Conservation (phyloP, 2,329 filamentous ascomycete species). For the Ophiostoma angusticollis region DNA sequence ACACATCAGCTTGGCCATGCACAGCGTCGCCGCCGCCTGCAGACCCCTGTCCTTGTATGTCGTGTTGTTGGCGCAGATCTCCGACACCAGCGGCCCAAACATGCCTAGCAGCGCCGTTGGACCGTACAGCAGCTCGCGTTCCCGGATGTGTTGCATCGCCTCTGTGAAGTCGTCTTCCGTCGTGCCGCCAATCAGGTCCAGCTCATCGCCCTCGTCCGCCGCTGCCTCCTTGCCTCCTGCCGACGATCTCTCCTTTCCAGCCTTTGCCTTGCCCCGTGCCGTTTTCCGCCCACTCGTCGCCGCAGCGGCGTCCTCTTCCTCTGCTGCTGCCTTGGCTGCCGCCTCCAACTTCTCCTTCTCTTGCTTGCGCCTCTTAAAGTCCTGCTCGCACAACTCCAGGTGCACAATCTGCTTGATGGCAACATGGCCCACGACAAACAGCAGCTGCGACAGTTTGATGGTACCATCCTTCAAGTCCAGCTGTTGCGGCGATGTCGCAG, state of each 20-base stretch:
- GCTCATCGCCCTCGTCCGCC: conserved; percentile 64
- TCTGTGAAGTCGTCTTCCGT: conserved; percentile 90
- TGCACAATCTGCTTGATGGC: conserved; percentile 99
- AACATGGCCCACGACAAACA: conserved; percentile 92
- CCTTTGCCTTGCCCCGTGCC: conserved; percentile 15
- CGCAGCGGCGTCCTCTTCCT: conserved; percentile 11
- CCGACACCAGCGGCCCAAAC: conserved; percentile 82
- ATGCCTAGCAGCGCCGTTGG: conserved; percentile 72
- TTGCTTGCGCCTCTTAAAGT: conserved; percentile 93
- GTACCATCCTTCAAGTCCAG: conserved; percentile 46
- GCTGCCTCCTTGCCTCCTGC: conserved; percentile 34
- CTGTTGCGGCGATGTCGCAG: conserved; percentile 3
- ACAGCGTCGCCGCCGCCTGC: conserved; percentile 85
- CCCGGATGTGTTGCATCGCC: conserved; percentile 71
- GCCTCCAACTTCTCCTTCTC: conserved; percentile 63
- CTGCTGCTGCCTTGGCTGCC: conserved; percentile 29
- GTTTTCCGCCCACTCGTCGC: conserved; percentile 5
- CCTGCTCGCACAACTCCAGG: conserved; percentile 89
- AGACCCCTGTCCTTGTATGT: conserved; percentile 80
- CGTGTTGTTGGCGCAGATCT: conserved; percentile 91
- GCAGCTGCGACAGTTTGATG: conserved; percentile 70
- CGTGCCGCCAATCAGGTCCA: conserved; percentile 93
- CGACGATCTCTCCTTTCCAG: conserved; percentile 18
- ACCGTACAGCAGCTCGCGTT: conserved; percentile 73
- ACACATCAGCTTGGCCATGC: conserved; percentile 96